Conservation (phyloP, 306 rosid genomes). For the Trifolium repens region DNA sequence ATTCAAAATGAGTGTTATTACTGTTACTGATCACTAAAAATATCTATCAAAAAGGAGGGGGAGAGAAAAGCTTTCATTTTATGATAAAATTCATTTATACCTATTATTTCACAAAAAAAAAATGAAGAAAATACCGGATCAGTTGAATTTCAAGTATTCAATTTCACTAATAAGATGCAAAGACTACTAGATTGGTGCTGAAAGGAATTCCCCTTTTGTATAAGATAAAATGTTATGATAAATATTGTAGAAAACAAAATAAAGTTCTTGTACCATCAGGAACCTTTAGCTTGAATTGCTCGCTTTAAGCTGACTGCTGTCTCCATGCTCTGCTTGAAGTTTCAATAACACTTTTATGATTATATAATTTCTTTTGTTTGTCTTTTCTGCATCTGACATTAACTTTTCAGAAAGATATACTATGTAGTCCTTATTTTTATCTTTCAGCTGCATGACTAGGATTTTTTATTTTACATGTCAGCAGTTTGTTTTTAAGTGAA, state of each 20-base stretch:
- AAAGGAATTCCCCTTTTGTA: no score
- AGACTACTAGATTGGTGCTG: slow-evolving; percentile 1
- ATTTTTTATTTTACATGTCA: not conserved
- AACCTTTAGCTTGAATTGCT: slow-evolving; percentile 25
- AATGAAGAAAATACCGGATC: no score
- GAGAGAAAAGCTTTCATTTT: no score
- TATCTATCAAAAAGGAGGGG: no score
- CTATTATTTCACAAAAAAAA: no score
- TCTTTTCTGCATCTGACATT: slow-evolving; percentile 18
- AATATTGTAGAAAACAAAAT: slow-evolving; percentile 26
- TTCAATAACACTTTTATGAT: slow-evolving; percentile 17
- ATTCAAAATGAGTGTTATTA: no score
- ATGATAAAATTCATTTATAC: no score
- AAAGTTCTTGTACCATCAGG: slow-evolving; percentile 10
- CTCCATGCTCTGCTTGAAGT: slow-evolving; percentile 19
- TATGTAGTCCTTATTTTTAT: slow-evolving; percentile 9
- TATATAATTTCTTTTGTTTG: not conserved
- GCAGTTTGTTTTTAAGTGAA: not conserved
- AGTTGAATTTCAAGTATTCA: no score
- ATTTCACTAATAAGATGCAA: no score
- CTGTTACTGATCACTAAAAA: no score
- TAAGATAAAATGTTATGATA: not conserved
- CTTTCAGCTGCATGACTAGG: not conserved
- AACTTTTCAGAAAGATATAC: not conserved
- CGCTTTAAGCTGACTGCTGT: slow-evolving; percentile 27